Evolutionary conservation across 176 grass and related monocot genomes (phyloP).

Genomic region (Cenchrus americanus): DNA sequence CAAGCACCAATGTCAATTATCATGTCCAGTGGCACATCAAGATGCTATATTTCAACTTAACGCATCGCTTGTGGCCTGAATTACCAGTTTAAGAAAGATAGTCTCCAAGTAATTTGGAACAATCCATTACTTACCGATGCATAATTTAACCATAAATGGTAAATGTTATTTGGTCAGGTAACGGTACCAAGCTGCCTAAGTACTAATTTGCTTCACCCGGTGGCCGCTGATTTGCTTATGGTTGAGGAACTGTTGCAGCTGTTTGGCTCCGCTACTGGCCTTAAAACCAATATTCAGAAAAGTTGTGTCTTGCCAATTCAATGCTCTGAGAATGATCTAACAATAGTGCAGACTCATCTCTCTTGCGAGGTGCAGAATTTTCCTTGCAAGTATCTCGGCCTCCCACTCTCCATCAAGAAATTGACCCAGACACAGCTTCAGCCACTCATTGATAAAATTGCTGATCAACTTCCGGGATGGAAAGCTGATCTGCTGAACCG

Average conservation of each 20-base stretch:
- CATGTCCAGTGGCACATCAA: conserved; percentile 21
- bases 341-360: neutral
- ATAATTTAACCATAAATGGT: conserved; percentile 9
- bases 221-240: neutral
- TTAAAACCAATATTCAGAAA: neutral
- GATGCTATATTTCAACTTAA: conserved; percentile 21
- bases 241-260: neutral
- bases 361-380: neutral
- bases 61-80: neutral
- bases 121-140: conserved; percentile 13
- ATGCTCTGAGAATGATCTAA: neutral
- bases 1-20: conserved; percentile 6
- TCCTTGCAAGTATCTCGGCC: neutral
- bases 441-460: neutral
- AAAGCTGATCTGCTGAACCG: neutral
- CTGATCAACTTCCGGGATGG: neutral
- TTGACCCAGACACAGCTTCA: neutral
- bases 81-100: conserved; percentile 3
- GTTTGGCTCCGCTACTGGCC: neutral
- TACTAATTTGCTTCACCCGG: neutral
- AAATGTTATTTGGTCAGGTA: conserved; percentile 12
- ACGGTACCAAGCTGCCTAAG: neutral
- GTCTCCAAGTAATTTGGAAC: neutral
- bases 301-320: neutral
- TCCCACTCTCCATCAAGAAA: neutral